Evolutionary conservation across 768 basidiomycete species (phyloP).

Genomic region (Lyophyllum semitale): DNA sequence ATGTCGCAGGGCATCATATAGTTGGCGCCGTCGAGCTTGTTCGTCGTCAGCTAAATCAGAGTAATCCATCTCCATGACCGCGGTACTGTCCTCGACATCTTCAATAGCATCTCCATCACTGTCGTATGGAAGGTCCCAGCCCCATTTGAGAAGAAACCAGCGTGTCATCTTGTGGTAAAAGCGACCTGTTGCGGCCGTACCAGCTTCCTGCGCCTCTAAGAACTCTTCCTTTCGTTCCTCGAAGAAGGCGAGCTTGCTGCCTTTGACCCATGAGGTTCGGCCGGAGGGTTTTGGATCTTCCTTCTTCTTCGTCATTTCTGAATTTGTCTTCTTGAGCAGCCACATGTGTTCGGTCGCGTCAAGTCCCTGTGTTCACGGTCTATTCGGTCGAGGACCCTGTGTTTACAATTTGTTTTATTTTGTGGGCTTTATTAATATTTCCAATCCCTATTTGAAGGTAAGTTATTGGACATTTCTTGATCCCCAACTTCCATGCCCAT

Average conservation of each 20-base stretch:
- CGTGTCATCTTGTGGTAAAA: neutral
- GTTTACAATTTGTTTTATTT: no score
- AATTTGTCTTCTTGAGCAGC: no score
- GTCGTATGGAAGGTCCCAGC: neutral
- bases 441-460: no score
- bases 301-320: no score
- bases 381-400: no score
- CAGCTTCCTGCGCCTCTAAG: neutral
- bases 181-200: neutral
- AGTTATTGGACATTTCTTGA: no score
- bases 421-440: no score
- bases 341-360: no score
- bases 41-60: neutral
- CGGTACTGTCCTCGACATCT: neutral
- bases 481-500: no score
- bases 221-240: neutral
- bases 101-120: neutral
- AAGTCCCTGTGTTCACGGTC: no score
- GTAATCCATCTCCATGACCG: neutral
- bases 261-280: conserved; percentile 1
- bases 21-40: neutral
- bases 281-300: no score
- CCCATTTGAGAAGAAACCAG: neutral
- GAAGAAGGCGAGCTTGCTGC: neutral
- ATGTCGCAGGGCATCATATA: neutral